A percentile compares a stretch with the other conserved stretches of the same genome.
Evolutionary conservation across 148 eudicot species (phyloP).

Genomic region (Cornus controversa): DNA sequence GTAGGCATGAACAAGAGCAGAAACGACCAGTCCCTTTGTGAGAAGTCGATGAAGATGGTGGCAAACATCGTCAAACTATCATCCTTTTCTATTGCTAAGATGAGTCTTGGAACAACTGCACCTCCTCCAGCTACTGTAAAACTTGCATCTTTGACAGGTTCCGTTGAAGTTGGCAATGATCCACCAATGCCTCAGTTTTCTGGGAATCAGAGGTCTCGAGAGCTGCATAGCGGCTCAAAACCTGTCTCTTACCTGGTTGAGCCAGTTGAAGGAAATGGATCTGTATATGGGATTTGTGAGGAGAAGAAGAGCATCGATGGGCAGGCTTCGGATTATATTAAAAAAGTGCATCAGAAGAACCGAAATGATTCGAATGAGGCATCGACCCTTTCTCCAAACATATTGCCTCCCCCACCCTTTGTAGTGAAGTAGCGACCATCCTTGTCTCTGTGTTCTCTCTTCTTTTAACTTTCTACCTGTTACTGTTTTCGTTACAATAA

Average conservation of each 20-base stretch:
- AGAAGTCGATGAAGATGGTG: conserved; percentile 31
- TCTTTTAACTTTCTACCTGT: too few species aligned
- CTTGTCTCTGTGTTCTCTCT: too few species aligned
- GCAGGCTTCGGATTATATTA: conserved; percentile 22
- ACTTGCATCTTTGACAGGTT: background rate
- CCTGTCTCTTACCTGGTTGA: conserved; percentile 17
- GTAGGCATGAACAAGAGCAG: conserved; percentile 25
- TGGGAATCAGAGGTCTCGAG: conserved; percentile 12
- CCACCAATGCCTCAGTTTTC: conserved; percentile 4
- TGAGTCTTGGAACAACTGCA: conserved; percentile 15
- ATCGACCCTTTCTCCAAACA: background rate
- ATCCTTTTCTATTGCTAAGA: conserved; percentile 24
- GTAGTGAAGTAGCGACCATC: conserved; percentile 8
- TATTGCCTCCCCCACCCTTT: conserved; percentile 22
- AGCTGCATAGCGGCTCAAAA: conserved; percentile 18
- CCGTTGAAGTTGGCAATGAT: background rate
- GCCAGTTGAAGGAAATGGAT: conserved; percentile 7
- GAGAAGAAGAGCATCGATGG: conserved; percentile 19
- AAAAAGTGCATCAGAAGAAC: conserved; percentile 26
- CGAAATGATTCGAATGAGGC: conserved; percentile 10
- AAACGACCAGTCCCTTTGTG: conserved; percentile 24
- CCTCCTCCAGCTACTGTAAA: conserved; percentile 6
- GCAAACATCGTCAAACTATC: conserved; percentile 23
- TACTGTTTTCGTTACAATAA: background rate
- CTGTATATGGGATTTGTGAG: background rate